Percentiles rank a stretch among this genome's conserved stretches.
phyloP scores from a whole-genome alignment of 495 filamentous ascomycete species.

The Penicillium lagena region DNA sequence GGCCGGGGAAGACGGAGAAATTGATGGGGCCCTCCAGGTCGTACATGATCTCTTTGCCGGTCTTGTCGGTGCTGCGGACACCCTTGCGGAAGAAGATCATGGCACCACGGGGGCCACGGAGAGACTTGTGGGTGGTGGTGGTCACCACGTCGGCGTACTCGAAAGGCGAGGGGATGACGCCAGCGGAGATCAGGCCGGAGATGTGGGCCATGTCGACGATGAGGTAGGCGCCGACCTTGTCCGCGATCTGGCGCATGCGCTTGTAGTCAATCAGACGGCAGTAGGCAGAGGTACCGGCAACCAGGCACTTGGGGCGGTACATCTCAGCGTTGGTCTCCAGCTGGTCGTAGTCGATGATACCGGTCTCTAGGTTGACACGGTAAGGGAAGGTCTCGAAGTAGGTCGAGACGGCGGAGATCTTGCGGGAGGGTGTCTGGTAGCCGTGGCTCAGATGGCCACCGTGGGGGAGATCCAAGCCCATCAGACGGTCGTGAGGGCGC shows the following conservation, averaged over 20 bases:
- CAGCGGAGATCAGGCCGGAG: slow-evolving; percentile 88
- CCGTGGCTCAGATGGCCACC: slow-evolving; percentile 97
- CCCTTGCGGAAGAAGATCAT: slow-evolving; percentile 99
- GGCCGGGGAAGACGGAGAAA: slow-evolving; percentile 98
- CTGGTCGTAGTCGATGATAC: slow-evolving; percentile 93
- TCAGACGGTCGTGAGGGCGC: slow-evolving; percentile 90
- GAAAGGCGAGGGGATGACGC: slow-evolving; percentile 93
- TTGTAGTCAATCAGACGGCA: slow-evolving; percentile 96
- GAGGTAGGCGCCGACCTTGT: slow-evolving; percentile 90
- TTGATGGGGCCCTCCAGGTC: slow-evolving; percentile 96
- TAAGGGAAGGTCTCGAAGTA: slow-evolving; percentile 96
- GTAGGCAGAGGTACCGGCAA: slow-evolving; percentile 98
- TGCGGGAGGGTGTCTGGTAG: slow-evolving; percentile 83
- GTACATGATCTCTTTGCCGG: slow-evolving; percentile 83
- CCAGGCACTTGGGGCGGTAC: slow-evolving; percentile 92
- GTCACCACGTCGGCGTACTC: slow-evolving; percentile 93
- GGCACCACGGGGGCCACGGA: slow-evolving; percentile 95
- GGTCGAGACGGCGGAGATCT: slow-evolving; percentile 87
- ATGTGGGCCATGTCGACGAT: slow-evolving; percentile 99
- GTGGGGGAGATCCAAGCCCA: slow-evolving; percentile 97
- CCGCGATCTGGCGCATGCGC: slow-evolving; percentile 93
- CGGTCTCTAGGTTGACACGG: slow-evolving; percentile 83
- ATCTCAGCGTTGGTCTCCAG: slow-evolving; percentile 88
- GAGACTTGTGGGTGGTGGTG: slow-evolving; percentile 98
- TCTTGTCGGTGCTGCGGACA: slow-evolving; percentile 83